Percentiles rank a stretch among this genome's conserved stretches.
Conservation (phyloP, 106 monocot species). For the Dendrobium catenatum region DNA sequence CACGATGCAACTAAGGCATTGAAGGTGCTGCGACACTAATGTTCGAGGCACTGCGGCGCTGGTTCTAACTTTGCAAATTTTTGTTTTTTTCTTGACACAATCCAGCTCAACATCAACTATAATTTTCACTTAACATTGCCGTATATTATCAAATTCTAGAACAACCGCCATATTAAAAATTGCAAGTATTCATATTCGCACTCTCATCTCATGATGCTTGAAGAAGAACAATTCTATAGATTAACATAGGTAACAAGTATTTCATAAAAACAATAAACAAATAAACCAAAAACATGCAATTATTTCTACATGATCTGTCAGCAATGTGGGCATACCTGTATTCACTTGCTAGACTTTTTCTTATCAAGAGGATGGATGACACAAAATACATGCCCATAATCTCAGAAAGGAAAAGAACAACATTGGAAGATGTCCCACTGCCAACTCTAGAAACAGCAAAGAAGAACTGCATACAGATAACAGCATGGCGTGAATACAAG, state of each 20-base stretch:
- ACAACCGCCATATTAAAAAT: background rate
- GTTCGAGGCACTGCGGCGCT: too few relatives aligned
- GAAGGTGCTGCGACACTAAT: too few relatives aligned
- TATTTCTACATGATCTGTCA: background rate
- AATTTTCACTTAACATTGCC: background rate
- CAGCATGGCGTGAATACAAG: background rate
- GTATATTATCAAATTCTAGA: background rate
- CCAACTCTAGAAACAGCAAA: conserved; percentile 95
- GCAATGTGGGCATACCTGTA: conserved; percentile 58
- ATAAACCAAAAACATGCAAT: background rate
- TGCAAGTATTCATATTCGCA: background rate
- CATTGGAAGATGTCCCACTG: conserved; percentile 90
- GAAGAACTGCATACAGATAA: conserved; percentile 74
- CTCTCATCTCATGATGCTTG: background rate
- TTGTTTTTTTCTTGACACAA: too few relatives aligned
- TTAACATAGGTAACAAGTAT: background rate
- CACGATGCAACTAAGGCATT: too few relatives aligned
- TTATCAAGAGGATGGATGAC: conserved; percentile 90
- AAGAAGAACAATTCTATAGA: background rate
- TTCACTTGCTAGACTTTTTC: conserved; percentile 90
- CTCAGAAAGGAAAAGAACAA: conserved; percentile 94
- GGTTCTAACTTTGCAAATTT: too few relatives aligned
- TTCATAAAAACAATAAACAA: background rate
- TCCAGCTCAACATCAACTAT: too few relatives aligned
- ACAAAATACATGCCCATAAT: conserved; percentile 99